A percentile compares a stretch with the other conserved stretches of the same genome.
Evolutionary conservation across 208 protist genomes (phyloP).

Genomic region (Crithidia brevicula): DNA sequence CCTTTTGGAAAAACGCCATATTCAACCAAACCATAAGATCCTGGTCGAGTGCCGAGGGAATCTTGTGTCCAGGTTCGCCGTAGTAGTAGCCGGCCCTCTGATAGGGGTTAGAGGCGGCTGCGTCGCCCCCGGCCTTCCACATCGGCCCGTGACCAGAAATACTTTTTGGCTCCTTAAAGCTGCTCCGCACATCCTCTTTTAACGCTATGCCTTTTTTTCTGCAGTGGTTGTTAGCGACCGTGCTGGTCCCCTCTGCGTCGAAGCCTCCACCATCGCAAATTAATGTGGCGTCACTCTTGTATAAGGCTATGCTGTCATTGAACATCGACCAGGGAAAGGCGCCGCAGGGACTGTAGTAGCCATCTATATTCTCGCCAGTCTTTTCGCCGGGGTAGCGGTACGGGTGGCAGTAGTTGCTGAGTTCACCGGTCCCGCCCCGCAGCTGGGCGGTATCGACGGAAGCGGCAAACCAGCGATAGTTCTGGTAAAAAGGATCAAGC

Average conservation of each 20-base stretch:
- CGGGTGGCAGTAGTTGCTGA: slow-evolving; percentile 44
- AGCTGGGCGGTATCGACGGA: slow-evolving; percentile 73
- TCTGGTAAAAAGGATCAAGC: slow-evolving; percentile 98
- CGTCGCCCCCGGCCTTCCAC: slow-evolving; percentile 42
- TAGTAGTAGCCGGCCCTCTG: slow-evolving; percentile 82
- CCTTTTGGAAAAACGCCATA: slow-evolving; percentile 92
- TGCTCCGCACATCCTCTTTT: slow-evolving; percentile 78
- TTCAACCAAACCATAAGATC: slow-evolving; percentile 99
- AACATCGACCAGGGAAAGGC: slow-evolving; percentile 96
- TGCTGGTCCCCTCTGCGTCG: slow-evolving; percentile 30
- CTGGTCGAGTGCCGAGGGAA: slow-evolving; percentile 89
- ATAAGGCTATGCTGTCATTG: slow-evolving; percentile 95
- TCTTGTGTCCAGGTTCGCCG: slow-evolving; percentile 75
- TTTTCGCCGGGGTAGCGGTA: slow-evolving; percentile 73
- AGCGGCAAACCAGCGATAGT: slow-evolving; percentile 94
- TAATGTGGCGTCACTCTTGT: slow-evolving; percentile 39
- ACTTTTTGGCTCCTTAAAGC: slow-evolving; percentile 70
- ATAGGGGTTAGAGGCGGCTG: slow-evolving; percentile 59
- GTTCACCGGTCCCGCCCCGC: slow-evolving; percentile 27
- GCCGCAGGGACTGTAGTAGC: slow-evolving; percentile 96
- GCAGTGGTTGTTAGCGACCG: slow-evolving; percentile 53
- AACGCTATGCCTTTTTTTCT: slow-evolving; percentile 94
- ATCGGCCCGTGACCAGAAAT: slow-evolving; percentile 42
- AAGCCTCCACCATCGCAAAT: slow-evolving; percentile 88
- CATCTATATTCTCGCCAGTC: slow-evolving; percentile 22